Base-by-base conservation (phyloP, 495 filamentous ascomycete genomes). In the Penicillium verhagenii region DNA sequence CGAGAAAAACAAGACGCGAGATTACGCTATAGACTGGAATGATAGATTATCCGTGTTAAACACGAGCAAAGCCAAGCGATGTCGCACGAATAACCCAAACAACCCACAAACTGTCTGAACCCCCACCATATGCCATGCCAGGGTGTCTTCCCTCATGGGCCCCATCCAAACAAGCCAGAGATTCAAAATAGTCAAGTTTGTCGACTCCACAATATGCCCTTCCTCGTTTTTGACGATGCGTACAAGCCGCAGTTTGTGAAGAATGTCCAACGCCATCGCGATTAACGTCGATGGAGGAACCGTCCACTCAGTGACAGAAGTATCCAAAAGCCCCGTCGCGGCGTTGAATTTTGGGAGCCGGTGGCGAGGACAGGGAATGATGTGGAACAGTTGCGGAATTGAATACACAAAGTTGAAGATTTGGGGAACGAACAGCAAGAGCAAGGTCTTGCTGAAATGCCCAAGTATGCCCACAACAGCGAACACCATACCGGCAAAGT, bases 401-500 rank as follows among this genome's bases (percentile, higher is more conserved):
- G 92, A 96, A 71, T 97, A 99, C 50, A 95, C 42, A 66, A 96
- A 97, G 70, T 99, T 99, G 80, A 95, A 90, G 54, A 92, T 90
- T 73, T 99, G 94, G 16, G 94, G 94, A 13, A 97, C 80, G 59
- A 99, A 87, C 1, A 97, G 77, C 47, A 97, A 79, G 33, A 96
- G 81, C 38, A 99, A 77, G 18, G 94, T 99, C 75, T 99, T 99
- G 77, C 88, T 92, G 72, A 99, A 99, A 72, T 99, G 94, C 1
- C 94, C 94, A 20, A 96, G 77, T 54, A 99, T 96, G 44, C 90
- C 91, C 54, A 97, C 94, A 50, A 97, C 92, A 16, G 92, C 95
- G 64, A 99, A 97, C 10, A 96, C 90, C 92, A 97, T 99, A 53
- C 94, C 94, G 0, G 94, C 93, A 62, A 99, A 96, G 71, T 99